phyloP scores from a whole-genome alignment of 352 stramenopile genomes.

The Phytophthora aleatoria region DNA sequence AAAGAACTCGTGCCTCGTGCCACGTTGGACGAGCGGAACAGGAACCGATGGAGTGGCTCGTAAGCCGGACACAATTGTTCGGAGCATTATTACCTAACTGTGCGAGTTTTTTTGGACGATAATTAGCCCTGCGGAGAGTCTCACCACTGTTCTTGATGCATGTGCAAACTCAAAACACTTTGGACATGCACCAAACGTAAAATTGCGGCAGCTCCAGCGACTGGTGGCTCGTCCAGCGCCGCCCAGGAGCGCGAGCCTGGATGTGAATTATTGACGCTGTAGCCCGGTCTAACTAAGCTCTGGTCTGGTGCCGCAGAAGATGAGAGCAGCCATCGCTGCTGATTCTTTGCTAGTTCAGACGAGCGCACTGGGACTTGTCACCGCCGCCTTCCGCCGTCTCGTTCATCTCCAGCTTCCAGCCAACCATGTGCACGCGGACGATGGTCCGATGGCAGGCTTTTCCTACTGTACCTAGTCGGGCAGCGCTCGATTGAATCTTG shows the following conservation, averaged over 20 bases:
- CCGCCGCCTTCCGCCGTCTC: conserved; percentile 20
- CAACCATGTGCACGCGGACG: conserved; percentile 20
- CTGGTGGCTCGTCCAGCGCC: conserved; percentile 37
- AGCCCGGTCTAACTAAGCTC: conserved; percentile 22
- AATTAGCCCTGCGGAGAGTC: neutral
- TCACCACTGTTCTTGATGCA: neutral
- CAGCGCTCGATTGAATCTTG: conserved; percentile 18
- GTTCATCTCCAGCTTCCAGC: conserved; percentile 29
- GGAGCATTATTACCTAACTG: neutral
- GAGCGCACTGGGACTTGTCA: conserved; percentile 13
- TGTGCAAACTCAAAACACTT: neutral
- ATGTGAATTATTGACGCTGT: conserved; percentile 46
- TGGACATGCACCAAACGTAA: neutral
- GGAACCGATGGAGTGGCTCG: conserved; percentile 22
- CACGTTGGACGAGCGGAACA: conserved; percentile 28
- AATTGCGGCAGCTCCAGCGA: neutral
- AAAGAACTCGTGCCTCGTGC: conserved; percentile 25
- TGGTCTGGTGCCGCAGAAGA: conserved; percentile 44
- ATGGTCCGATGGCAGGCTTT: conserved; percentile 31
- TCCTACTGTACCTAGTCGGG: conserved; percentile 7
- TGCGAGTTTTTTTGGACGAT: neutral
- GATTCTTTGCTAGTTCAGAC: conserved; percentile 37
- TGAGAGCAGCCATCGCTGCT: conserved; percentile 43
- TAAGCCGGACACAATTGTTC: neutral
- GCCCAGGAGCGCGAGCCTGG: conserved; percentile 29